phyloP scores from a whole-genome alignment of 2,329 filamentous ascomycete species.

The Passalora sequoiae region DNA sequence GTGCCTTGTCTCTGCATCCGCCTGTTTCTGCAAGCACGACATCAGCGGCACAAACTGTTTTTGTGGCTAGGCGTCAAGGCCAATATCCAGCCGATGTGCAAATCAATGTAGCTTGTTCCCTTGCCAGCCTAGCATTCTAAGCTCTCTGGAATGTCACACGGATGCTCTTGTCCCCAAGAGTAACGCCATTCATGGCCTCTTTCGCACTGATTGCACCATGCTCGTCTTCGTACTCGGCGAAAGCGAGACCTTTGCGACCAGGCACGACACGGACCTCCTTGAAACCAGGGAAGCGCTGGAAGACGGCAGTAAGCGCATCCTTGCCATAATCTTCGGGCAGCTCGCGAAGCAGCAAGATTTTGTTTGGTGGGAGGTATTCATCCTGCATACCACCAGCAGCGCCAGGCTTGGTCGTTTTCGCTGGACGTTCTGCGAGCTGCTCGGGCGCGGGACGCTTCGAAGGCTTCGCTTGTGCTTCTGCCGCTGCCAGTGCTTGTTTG shows the following conservation, averaged over 20 bases:
- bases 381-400: constrained; percentile 77
- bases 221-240: constrained; percentile 93
- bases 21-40: no score
- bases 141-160: constrained; percentile 97
- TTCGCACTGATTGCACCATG: constrained; percentile 86
- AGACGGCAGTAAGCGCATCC: constrained; percentile 72
- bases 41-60: no score
- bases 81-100: no score
- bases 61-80: no score
- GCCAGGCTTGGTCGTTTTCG: constrained; percentile 66
- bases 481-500: constrained; percentile 77
- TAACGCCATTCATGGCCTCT: constrained; percentile 84
- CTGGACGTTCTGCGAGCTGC: constrained; percentile 48
- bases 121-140: no score
- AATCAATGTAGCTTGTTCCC: no score
- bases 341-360: constrained; percentile 91
- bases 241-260: constrained; percentile 80
- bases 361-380: constrained; percentile 96
- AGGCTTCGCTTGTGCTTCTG: constrained; percentile 58
- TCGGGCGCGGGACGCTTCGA: constrained; percentile 54
- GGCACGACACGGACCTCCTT: constrained; percentile 87
- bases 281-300: constrained; percentile 88
- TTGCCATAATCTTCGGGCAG: constrained; percentile 80
- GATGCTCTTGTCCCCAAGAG: constrained; percentile 71
- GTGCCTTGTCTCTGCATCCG: no score